Conservation (phyloP, 1,139 yeast genomes). For the Yamadazyma jaroonii region DNA sequence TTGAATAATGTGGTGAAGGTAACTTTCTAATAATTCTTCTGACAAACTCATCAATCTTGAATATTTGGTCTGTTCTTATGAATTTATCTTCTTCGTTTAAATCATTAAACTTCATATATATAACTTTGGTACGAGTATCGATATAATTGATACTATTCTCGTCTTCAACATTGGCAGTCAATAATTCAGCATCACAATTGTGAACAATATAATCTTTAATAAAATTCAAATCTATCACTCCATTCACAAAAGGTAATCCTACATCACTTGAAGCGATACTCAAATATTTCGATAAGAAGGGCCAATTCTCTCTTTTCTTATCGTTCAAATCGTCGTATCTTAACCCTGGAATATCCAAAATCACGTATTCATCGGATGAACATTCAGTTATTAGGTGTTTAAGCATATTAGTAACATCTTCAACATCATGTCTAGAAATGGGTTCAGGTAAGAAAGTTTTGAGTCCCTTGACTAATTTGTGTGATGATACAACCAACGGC, state of each 20-base stretch:
- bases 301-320: conserved; percentile 42
- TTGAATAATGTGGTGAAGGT: conserved; percentile 65
- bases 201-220: conserved; percentile 40
- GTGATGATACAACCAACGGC: conserved; percentile 44
- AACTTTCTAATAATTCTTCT: conserved; percentile 54
- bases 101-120: conserved; percentile 51
- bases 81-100: conserved; percentile 34
- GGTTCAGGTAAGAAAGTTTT: conserved; percentile 19
- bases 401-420: conserved; percentile 40
- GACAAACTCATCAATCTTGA: conserved; percentile 49
- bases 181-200: conserved; percentile 48
- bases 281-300: conserved; percentile 52
- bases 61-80: conserved; percentile 20
- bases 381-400: conserved; percentile 57
- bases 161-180: conserved; percentile 35
- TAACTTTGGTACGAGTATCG: conserved; percentile 61
- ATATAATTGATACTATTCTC: conserved; percentile 48
- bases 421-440: conserved; percentile 14
- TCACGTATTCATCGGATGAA: conserved; percentile 64
- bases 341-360: conserved; percentile 72
- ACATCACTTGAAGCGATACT: conserved; percentile 62
- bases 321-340: conserved; percentile 53
- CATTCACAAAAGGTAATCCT: conserved; percentile 53
- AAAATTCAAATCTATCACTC: conserved; percentile 45
- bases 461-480: conserved; percentile 36